phyloP scores from a whole-genome alignment of 2,329 filamentous ascomycete genomes.

The Ceratocystis albifundus region DNA sequence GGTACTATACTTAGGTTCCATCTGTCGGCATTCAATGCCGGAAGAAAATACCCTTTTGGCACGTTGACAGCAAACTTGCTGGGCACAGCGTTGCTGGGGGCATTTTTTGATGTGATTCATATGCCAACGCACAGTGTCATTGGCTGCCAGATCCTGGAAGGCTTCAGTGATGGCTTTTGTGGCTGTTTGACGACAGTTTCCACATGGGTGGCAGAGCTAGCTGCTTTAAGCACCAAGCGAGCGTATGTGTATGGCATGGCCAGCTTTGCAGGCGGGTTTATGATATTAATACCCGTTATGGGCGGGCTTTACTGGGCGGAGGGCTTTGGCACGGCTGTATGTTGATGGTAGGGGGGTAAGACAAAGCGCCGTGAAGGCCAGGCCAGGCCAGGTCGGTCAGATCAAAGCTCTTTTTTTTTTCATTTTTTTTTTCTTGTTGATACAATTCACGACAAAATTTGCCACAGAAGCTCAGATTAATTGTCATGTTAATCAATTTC shows the following conservation, averaged over 20 bases:
- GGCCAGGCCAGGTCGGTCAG: no score
- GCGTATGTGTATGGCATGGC: constrained; percentile 55
- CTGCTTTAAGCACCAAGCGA: constrained; percentile 39
- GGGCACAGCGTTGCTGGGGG: constrained; percentile 62
- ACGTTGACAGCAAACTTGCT: constrained; percentile 74
- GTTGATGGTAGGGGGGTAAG: constrained; percentile 25
- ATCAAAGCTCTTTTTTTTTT: background rate
- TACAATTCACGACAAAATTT: no score
- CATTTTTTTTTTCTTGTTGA: no score
- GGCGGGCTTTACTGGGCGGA: constrained; percentile 61
- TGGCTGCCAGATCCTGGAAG: constrained; percentile 57
- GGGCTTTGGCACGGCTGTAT: constrained; percentile 39
- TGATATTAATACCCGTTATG: constrained; percentile 57
- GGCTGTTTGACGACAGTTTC: constrained; percentile 55
- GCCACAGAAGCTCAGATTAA: no score
- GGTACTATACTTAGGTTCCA: constrained; percentile 71
- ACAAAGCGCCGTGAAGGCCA: background rate
- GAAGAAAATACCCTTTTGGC: constrained; percentile 64
- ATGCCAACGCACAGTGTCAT: constrained; percentile 42
- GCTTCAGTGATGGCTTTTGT: constrained; percentile 56
- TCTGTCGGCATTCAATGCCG: constrained; percentile 58
- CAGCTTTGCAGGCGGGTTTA: constrained; percentile 50
- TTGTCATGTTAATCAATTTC: no score
- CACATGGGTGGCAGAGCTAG: constrained; percentile 54
- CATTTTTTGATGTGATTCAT: constrained; percentile 70